Evolutionary conservation across 108 stramenopile genomes (phyloP).

Genomic region (Bacterosira constricta): DNA sequence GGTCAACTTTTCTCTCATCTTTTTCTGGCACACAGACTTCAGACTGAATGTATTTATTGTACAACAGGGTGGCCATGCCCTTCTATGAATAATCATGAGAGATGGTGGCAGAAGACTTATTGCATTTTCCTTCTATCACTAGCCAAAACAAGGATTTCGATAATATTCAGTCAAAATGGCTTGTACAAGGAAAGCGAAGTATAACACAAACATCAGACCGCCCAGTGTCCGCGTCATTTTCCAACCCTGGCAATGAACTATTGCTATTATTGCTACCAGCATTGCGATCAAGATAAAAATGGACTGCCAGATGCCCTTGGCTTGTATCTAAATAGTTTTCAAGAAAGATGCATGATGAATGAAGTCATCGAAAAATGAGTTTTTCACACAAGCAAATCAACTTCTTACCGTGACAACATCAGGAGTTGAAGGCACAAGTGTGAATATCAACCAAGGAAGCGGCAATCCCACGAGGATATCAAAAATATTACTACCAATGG

Average conservation of each 20-base stretch:
- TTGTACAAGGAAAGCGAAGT: slow-evolving; percentile 70
- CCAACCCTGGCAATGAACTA: slow-evolving; percentile 82
- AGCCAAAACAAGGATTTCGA: slow-evolving; percentile 11
- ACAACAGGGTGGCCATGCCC: too few species aligned
- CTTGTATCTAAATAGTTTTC: too few species aligned
- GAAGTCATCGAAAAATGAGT: too few species aligned
- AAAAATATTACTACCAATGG: slow-evolving; percentile 86
- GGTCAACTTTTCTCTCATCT: too few species aligned
- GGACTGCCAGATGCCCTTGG: slow-evolving; percentile 60
- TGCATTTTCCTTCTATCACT: not conserved
- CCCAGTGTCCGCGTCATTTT: slow-evolving; percentile 79
- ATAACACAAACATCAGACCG: slow-evolving; percentile 72
- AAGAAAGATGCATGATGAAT: too few species aligned
- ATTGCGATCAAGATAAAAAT: slow-evolving; percentile 75
- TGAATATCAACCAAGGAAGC: slow-evolving; percentile 78
- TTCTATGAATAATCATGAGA: too few species aligned
- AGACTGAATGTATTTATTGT: too few species aligned
- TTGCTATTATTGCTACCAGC: slow-evolving; percentile 69
- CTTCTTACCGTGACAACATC: slow-evolving; percentile 36
- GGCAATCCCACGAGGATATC: slow-evolving; percentile 84
- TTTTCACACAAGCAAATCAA: not conserved
- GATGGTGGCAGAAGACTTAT: too few species aligned
- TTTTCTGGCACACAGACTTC: too few species aligned
- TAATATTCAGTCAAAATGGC: slow-evolving; percentile 50
- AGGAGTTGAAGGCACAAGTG: slow-evolving; percentile 36